Evolutionary conservation across 352 stramenopile species (phyloP).

Genomic region (Globisporangium mamillatum): DNA sequence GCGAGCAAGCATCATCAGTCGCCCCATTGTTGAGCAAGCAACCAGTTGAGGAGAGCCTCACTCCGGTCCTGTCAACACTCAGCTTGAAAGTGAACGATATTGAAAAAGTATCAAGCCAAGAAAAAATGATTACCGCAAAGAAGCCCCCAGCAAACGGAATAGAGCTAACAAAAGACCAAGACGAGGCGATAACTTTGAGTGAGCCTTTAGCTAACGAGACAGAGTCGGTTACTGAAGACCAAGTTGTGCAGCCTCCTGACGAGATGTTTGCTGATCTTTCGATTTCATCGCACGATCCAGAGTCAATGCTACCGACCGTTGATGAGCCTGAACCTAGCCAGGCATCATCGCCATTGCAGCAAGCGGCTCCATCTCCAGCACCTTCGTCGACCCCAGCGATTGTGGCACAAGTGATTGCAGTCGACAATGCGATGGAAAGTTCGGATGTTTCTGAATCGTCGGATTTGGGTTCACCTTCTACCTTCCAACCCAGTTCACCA

Average conservation of each 20-base stretch:
- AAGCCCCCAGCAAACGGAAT: not conserved
- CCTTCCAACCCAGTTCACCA: not conserved
- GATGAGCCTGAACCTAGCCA: not conserved
- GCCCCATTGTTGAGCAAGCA: not conserved
- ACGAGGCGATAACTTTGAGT: not conserved
- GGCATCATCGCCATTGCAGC: not conserved
- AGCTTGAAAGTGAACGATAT: not conserved
- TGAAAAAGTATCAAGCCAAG: not conserved
- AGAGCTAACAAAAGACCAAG: not conserved
- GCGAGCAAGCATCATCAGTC: not conserved
- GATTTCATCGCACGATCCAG: not conserved
- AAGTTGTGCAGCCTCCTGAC: not conserved
- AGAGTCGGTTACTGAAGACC: not conserved
- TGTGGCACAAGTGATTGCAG: not conserved
- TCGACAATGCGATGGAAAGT: not conserved
- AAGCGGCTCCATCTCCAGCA: not conserved
- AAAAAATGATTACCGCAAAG: not conserved
- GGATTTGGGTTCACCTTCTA: not conserved
- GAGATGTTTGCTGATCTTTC: not conserved
- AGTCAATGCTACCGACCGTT: not conserved
- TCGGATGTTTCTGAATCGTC: not conserved
- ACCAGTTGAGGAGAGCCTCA: not conserved
- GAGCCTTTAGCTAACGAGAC: not conserved
- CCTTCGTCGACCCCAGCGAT: not conserved
- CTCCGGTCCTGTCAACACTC: not conserved